phyloP scores from a whole-genome alignment of 2,329 filamentous ascomycete genomes.

The Ampelomyces quisqualis region DNA sequence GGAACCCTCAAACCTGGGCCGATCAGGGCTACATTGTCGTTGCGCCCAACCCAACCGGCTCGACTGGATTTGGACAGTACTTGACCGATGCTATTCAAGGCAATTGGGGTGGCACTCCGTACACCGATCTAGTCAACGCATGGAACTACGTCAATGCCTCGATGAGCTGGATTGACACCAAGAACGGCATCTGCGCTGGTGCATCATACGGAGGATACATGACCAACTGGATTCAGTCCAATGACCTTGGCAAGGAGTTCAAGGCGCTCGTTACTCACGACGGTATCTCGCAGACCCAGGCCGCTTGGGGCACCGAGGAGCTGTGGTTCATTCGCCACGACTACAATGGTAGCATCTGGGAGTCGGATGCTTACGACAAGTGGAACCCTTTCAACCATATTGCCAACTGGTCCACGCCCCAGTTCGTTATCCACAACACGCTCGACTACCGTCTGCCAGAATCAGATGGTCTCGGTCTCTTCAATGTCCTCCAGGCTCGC shows the following conservation, averaged over 20 bases:
- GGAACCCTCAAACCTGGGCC: conserved; percentile 83
- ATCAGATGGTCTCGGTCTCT: conserved; percentile 77
- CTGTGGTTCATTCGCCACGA: conserved; percentile 55
- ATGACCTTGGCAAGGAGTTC: conserved; percentile 78
- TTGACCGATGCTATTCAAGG: conserved; percentile 73
- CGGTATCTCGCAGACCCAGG: conserved; percentile 68
- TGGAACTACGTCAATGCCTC: conserved; percentile 72
- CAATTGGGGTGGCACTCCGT: conserved; percentile 85
- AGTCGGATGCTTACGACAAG: conserved; percentile 49
- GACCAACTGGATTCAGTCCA: conserved; percentile 82
- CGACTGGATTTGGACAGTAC: conserved; percentile 78
- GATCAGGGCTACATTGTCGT: conserved; percentile 86
- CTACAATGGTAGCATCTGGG: conserved; percentile 40
- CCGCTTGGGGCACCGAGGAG: conserved; percentile 51
- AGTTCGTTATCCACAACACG: conserved; percentile 87
- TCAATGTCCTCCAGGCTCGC: conserved; percentile 79
- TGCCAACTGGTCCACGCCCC: conserved; percentile 77
- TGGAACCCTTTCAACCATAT: conserved; percentile 61
- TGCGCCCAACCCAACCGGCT: conserved; percentile 79
- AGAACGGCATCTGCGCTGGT: conserved; percentile 71
- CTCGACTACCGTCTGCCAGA: conserved; percentile 87
- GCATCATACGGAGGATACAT: conserved; percentile 55
- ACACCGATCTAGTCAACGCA: conserved; percentile 76
- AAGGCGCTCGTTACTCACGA: conserved; percentile 87
- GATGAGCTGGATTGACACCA: conserved; percentile 66